Evolutionary conservation across 768 basidiomycete genomes (phyloP).

Genomic region (Lenzites betulinus): DNA sequence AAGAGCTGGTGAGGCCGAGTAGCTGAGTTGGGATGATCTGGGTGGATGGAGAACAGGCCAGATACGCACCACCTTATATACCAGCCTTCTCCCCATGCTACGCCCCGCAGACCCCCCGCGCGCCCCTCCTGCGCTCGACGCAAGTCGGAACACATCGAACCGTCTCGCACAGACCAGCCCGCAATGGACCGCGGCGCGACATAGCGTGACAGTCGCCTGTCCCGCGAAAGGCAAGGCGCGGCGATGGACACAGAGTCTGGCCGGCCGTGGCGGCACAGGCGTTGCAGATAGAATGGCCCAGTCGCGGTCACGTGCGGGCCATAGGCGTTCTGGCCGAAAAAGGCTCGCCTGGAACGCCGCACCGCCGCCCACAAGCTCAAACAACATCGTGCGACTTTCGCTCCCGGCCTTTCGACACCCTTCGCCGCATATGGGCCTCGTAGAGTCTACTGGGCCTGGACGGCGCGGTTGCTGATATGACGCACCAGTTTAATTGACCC

Average conservation of each 20-base stretch:
- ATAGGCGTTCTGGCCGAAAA: slow-evolving; percentile 23
- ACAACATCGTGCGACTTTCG: slow-evolving; percentile 10
- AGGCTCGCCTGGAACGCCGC: slow-evolving; percentile 15
- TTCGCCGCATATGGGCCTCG: not conserved
- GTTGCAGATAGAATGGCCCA: slow-evolving; percentile 15
- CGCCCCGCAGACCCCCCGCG: not conserved
- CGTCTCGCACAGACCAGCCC: slow-evolving; percentile 20
- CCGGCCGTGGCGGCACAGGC: slow-evolving; percentile 1
- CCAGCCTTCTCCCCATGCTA: not conserved
- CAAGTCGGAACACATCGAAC: slow-evolving; percentile 24
- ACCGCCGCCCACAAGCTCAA: slow-evolving; percentile 20
- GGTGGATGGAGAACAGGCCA: slow-evolving; percentile 19
- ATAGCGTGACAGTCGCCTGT: not conserved
- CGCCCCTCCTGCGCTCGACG: slow-evolving; percentile 8
- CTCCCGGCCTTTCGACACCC: not conserved
- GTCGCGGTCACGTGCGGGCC: slow-evolving; percentile 22
- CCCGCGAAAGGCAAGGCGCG: slow-evolving; percentile 4
- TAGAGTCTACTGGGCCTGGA: not conserved
- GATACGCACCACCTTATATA: slow-evolving; percentile 18
- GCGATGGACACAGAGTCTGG: slow-evolving; percentile 6
- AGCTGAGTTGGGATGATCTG: slow-evolving; percentile 18
- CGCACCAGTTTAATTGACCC: slow-evolving; percentile 1
- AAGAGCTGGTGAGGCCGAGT: slow-evolving; percentile 1
- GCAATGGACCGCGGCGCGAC: slow-evolving; percentile 8
- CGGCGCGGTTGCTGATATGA: not conserved